A percentile compares a stretch with the other conserved stretches of the same genome.
phyloP scores from a whole-genome alignment of 2,329 filamentous ascomycete genomes.

The Cytospora paraplurivora region DNA sequence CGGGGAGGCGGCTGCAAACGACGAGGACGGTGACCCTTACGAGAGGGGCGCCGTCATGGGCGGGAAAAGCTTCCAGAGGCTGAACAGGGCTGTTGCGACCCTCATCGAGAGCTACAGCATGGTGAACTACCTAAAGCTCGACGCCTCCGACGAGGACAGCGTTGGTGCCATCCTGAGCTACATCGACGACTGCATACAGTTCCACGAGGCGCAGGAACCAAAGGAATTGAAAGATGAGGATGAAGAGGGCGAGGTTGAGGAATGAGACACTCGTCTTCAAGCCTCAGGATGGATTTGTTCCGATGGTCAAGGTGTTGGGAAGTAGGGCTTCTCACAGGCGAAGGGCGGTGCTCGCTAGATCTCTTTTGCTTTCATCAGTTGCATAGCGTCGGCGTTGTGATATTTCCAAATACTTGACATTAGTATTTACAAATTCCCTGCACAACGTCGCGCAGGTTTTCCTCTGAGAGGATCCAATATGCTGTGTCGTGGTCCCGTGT shows the following conservation, averaged over 20 bases:
- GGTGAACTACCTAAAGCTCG: slow-evolving; percentile 89
- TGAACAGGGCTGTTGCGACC: slow-evolving; percentile 86
- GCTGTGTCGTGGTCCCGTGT: slow-evolving; percentile 2
- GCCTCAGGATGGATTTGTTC: not conserved
- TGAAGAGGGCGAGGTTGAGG: slow-evolving; percentile 48
- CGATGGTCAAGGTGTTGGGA: not conserved
- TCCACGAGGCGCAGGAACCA: slow-evolving; percentile 89
- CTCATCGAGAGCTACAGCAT: slow-evolving; percentile 98
- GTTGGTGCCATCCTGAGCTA: slow-evolving; percentile 68
- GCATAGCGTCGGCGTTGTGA: slow-evolving; percentile 50
- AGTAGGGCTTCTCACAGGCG: not conserved
- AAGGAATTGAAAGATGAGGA: slow-evolving; percentile 73
- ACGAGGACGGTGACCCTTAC: slow-evolving; percentile 61
- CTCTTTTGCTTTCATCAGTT: slow-evolving; percentile 31
- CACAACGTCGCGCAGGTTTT: slow-evolving; percentile 4
- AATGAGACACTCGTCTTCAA: slow-evolving; percentile 24
- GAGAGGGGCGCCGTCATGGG: slow-evolving; percentile 73
- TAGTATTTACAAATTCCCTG: slow-evolving; percentile 15
- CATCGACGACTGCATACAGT: slow-evolving; percentile 93
- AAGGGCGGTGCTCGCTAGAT: not conserved
- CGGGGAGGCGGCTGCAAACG: slow-evolving; percentile 52
- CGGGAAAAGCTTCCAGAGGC: slow-evolving; percentile 75
- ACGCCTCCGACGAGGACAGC: slow-evolving; percentile 87
- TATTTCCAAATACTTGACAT: slow-evolving; percentile 25
- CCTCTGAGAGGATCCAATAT: not conserved